Percentiles rank a stretch among this genome's conserved stretches.
Evolutionary conservation across 805 yeast species (phyloP).

Genomic region (Zygosaccharomyces bisporus): DNA sequence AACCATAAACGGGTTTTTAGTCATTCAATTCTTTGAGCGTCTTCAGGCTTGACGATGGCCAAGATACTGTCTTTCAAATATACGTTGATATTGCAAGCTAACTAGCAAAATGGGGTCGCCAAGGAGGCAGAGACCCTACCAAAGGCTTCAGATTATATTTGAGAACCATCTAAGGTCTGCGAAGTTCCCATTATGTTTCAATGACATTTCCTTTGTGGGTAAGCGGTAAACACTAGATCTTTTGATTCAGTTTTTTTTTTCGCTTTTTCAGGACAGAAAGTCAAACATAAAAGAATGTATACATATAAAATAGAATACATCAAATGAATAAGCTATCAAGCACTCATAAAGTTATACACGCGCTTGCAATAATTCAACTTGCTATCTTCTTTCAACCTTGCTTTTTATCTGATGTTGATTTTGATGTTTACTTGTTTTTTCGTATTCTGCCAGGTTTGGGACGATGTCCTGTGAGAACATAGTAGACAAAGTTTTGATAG

Average conservation of each 20-base stretch:
- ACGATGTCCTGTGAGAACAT: slow-evolving; percentile 1
- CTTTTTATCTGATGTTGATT: neutral
- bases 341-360: neutral
- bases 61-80: neutral
- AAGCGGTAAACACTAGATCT: slow-evolving; percentile 3
- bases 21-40: slow-evolving; percentile 19
- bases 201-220: slow-evolving; percentile 4
- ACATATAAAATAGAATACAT: neutral
- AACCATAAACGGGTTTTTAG: slow-evolving; percentile 36
- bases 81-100: neutral
- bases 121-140: neutral
- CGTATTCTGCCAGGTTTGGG: slow-evolving; percentile 7
- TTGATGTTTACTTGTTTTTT: slow-evolving; percentile 5
- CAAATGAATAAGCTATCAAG: neutral
- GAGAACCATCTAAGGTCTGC: neutral
- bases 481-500: neutral
- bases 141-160: neutral
- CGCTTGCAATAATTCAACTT: neutral
- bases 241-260: neutral
- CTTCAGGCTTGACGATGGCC: neutral
- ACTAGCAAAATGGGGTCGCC: neutral
- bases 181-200: slow-evolving; percentile 1
- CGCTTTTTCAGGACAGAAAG: neutral
- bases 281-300: neutral
- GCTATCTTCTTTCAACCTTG: neutral